A percentile compares a stretch with the other conserved stretches of the same genome.
These are phyloP conservation scores for Triticum monococcum DNA, from an alignment of 176 grass and related monocot species.

Conservation along the genomic window DNA sequence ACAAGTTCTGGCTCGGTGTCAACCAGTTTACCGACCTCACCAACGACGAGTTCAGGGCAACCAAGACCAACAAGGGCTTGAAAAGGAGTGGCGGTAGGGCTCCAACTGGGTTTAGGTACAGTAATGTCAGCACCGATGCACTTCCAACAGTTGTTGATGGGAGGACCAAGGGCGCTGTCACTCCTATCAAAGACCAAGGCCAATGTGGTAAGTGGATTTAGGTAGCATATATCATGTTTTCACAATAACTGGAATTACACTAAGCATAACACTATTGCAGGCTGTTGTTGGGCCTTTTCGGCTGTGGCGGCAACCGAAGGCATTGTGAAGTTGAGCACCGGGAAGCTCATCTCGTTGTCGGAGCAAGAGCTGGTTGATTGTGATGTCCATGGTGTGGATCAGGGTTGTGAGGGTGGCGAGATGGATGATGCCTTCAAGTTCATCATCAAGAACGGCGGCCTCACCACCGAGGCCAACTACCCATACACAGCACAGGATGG, in stretches of 20 bases:
- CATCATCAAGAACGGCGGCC: too few relatives aligned
- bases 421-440: not conserved
- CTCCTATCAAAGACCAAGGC: not conserved
- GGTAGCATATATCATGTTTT: not conserved
- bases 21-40: not conserved
- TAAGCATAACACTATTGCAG: not conserved
- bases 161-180: not conserved
- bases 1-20: not conserved
- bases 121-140: not conserved
- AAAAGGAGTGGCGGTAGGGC: not conserved
- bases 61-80: not conserved
- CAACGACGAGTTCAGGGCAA: not conserved
- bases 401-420: not conserved
- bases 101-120: not conserved
- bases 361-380: not conserved
- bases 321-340: not conserved
- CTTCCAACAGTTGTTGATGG: not conserved
- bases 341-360: not conserved
- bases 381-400: not conserved
- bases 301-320: not conserved
- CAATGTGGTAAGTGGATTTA: not conserved
- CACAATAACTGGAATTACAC: not conserved
- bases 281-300: too few relatives aligned
- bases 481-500: not conserved
- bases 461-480: not conserved